Percentiles rank a stretch among this genome's conserved stretches.
These are phyloP conservation scores for Hypoxylon fragiforme DNA, from an alignment of 495 filamentous ascomycete genomes.

Conservation along the genomic window DNA sequence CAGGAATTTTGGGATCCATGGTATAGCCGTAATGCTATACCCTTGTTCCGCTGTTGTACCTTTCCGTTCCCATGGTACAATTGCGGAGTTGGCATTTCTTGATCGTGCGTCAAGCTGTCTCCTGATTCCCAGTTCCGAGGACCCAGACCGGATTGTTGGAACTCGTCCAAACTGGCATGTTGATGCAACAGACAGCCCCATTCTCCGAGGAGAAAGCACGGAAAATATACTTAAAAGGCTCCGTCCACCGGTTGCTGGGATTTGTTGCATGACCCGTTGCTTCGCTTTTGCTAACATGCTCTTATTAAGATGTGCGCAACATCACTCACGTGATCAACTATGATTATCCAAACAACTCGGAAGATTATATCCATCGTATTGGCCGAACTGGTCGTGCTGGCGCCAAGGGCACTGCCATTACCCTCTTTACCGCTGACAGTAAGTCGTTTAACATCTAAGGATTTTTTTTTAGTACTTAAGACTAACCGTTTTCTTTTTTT, in stretches of 20 bases:
- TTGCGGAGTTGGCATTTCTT: constrained; percentile 74
- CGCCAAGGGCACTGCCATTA: constrained; percentile 89
- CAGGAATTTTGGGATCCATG: constrained; percentile 82
- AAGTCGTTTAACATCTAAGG: constrained; percentile 49
- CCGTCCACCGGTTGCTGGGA: constrained; percentile 56
- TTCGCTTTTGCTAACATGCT: constrained; percentile 76
- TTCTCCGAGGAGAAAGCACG: constrained; percentile 62
- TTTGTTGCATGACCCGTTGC: constrained; percentile 54
- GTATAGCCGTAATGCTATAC: constrained; percentile 62
- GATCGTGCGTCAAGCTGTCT: constrained; percentile 62
- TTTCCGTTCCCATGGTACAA: constrained; percentile 60
- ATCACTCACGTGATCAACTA: constrained; percentile 99
- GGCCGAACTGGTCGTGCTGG: constrained; percentile 96
- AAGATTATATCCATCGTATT: constrained; percentile 99
- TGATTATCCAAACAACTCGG: constrained; percentile 99
- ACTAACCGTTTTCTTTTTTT: constrained; percentile 39
- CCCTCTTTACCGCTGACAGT: constrained; percentile 98
- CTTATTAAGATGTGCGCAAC: constrained; percentile 94
- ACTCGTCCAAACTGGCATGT: constrained; percentile 56
- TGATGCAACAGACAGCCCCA: constrained; percentile 58
- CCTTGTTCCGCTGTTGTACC: constrained; percentile 76
- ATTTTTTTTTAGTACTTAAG: not conserved
- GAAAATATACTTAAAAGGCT: constrained; percentile 68
- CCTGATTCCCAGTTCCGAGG: constrained; percentile 61
- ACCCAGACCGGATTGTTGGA: constrained; percentile 73